Conservation (phyloP, 345 rosid species). For the Tarenaya hassleriana region DNA sequence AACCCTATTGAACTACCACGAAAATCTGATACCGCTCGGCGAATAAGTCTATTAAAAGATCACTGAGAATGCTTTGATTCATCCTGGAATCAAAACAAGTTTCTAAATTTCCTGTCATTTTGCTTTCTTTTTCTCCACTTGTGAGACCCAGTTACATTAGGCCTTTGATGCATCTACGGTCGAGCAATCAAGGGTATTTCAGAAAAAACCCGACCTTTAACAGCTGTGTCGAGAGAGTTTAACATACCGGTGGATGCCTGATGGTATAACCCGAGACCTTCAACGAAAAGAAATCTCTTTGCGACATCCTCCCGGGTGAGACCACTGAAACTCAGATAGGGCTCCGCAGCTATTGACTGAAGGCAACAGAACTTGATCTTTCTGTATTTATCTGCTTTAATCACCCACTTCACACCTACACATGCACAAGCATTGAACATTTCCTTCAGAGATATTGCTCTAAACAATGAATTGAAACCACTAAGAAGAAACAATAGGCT, state of each 20-base stretch:
- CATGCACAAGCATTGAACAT: neutral
- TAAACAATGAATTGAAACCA: neutral
- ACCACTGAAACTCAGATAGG: conserved; percentile 64
- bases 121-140: no score
- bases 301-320: conserved; percentile 68
- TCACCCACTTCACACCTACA: conserved; percentile 85
- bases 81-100: no score
- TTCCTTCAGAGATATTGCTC: neutral
- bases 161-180: neutral
- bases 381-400: conserved; percentile 62
- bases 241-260: conserved; percentile 78
- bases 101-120: no score
- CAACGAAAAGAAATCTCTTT: conserved; percentile 70
- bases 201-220: neutral
- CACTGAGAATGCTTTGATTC: no score
- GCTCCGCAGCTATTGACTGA: conserved; percentile 83
- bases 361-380: conserved; percentile 94
- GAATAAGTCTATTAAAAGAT: no score
- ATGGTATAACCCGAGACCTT: conserved; percentile 74
- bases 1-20: no score
- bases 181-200: neutral
- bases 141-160: no score
- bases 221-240: neutral
- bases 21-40: no score
- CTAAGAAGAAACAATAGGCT: neutral